Evolutionary conservation across 208 protist genomes (phyloP).

Genomic region (Trypanosoma conorhini): DNA sequence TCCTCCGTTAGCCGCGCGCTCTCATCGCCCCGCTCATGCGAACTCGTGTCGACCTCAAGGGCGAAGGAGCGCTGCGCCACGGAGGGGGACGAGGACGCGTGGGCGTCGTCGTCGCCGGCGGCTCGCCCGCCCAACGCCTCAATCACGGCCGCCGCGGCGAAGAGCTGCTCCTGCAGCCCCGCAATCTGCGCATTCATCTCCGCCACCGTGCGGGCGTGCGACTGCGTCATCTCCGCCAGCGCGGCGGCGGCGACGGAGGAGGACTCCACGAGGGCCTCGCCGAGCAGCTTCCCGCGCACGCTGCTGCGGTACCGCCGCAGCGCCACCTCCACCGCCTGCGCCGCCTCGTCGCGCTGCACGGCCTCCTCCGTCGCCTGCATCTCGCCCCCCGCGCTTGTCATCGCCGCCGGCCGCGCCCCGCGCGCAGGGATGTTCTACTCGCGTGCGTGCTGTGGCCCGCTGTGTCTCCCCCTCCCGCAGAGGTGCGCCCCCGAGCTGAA

Average conservation of each 20-base stretch:
- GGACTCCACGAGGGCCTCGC: constrained; percentile 29
- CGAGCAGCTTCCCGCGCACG: constrained; percentile 21
- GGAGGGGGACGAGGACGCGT: not conserved
- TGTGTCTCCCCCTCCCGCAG: not conserved
- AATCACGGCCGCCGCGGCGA: constrained; percentile 26
- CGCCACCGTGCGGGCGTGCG: constrained; percentile 26
- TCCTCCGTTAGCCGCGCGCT: not conserved
- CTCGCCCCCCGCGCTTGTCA: not conserved
- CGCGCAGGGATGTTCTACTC: not conserved
- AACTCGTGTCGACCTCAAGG: not conserved
- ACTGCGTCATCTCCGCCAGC: constrained; percentile 26
- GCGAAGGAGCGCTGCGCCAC: constrained; percentile 5
- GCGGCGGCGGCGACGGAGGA: constrained; percentile 20
- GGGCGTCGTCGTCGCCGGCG: not conserved
- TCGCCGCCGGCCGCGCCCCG: not conserved
- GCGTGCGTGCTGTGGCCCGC: too few relatives aligned
- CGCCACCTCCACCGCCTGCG: not conserved
- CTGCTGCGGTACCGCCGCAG: constrained; percentile 28
- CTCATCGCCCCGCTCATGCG: not conserved
- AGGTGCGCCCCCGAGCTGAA: not conserved
- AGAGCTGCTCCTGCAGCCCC: constrained; percentile 33
- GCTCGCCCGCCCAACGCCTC: constrained; percentile 27
- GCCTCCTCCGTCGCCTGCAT: constrained; percentile 13
- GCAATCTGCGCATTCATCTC: constrained; percentile 31
- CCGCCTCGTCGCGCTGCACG: not conserved